Percentiles rank a stretch among this genome's conserved stretches.
Conservation (phyloP, 257 asterid species). For the Voacanga thouarsii region DNA sequence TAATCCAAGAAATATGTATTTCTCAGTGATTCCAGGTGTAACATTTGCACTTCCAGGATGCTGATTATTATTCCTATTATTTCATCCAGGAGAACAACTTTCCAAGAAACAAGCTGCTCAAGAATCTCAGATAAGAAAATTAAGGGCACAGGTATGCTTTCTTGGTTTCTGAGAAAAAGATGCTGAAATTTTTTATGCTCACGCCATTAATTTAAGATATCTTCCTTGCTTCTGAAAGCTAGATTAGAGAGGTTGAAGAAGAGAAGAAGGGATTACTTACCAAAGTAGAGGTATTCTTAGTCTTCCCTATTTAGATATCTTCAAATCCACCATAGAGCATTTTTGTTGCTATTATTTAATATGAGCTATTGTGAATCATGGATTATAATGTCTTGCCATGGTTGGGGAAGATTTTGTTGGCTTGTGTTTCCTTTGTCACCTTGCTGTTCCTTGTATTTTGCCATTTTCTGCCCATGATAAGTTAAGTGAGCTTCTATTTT, state of each 20-base stretch:
- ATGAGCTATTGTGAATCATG: neutral
- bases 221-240: conserved; percentile 54
- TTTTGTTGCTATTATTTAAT: neutral
- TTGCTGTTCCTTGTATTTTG: neutral
- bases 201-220: conserved; percentile 24
- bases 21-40: neutral
- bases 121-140: conserved; percentile 85
- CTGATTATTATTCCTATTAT: conserved; percentile 13
- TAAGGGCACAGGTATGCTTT: conserved; percentile 88
- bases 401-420: neutral
- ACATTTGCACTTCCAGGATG: neutral
- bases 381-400: neutral
- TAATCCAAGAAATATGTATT: neutral
- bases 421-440: neutral
- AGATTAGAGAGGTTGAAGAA: conserved; percentile 98
- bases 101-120: conserved; percentile 99
- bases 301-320: conserved; percentile 8
- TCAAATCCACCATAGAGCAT: neutral
- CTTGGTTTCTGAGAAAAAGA: conserved; percentile 16
- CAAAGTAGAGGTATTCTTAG: conserved; percentile 67
- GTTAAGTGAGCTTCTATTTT: neutral
- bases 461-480: neutral
- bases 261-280: conserved; percentile 88
- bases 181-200: conserved; percentile 13
- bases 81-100: conserved; percentile 83